These are phyloP conservation scores for Pouteria glomerata DNA, from an alignment of 148 eudicot species.

Conservation along the genomic window DNA sequence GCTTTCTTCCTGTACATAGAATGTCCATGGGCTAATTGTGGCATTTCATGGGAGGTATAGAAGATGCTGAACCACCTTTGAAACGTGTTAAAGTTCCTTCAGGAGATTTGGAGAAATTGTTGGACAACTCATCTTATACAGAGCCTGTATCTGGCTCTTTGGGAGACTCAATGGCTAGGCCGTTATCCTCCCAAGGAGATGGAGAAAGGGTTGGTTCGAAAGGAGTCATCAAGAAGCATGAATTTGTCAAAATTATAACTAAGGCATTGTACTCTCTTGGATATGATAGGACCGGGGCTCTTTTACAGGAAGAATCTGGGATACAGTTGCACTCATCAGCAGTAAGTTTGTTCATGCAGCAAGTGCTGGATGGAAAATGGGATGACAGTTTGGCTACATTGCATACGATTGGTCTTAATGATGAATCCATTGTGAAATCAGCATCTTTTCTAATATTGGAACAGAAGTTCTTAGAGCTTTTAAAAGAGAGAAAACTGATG, in stretches of 20 bases:
- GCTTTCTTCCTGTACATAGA: constrained; percentile 9
- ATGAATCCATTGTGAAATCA: constrained; percentile 34
- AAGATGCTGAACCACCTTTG: constrained; percentile 58
- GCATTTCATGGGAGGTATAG: constrained; percentile 63
- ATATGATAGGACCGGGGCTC: constrained; percentile 44
- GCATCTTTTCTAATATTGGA: constrained; percentile 68
- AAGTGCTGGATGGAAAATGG: constrained; percentile 62
- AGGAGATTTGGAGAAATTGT: constrained; percentile 29
- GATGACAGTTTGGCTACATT: constrained; percentile 54
- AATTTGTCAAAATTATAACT: constrained; percentile 57
- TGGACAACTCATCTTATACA: constrained; percentile 25
- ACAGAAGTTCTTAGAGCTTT: constrained; percentile 64
- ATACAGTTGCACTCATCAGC: constrained; percentile 43
- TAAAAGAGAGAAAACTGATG: constrained; percentile 38
- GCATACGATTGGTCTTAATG: constrained; percentile 46
- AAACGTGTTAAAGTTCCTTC: constrained; percentile 48
- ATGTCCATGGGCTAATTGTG: constrained; percentile 49
- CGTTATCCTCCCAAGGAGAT: constrained; percentile 53
- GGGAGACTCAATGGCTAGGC: constrained; percentile 63
- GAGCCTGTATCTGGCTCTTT: constrained; percentile 25
- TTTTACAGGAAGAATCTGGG: constrained; percentile 68
- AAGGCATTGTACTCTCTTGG: constrained; percentile 67
- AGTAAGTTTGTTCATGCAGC: constrained; percentile 47
- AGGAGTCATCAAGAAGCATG: constrained; percentile 60
- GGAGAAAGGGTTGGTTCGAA: constrained; percentile 56